phyloP scores from a whole-genome alignment of 441 rosid genomes.

The Kokia cookei region DNA sequence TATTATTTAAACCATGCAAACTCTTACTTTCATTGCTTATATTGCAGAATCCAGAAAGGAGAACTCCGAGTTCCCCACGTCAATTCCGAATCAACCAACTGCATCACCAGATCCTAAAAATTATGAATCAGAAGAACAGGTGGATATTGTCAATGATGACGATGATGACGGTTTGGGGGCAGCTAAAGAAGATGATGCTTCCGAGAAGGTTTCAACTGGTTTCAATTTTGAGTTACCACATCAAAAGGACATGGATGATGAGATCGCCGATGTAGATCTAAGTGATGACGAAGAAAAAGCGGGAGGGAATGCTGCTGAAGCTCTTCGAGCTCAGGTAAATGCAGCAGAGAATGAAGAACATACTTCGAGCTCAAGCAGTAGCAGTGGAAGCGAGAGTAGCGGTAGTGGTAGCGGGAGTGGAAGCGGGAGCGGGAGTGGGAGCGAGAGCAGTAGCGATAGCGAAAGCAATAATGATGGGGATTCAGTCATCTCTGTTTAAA shows the following conservation, averaged over 20 bases:
- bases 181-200: slow-evolving; percentile 11
- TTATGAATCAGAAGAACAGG: slow-evolving; percentile 41
- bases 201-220: slow-evolving; percentile 21
- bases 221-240: slow-evolving; percentile 55
- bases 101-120: slow-evolving; percentile 18
- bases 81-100: slow-evolving; percentile 11
- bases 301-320: slow-evolving; percentile 59
- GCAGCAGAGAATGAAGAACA: slow-evolving; percentile 31
- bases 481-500: slow-evolving; percentile 24
- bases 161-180: slow-evolving; percentile 15
- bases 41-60: background rate
- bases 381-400: slow-evolving; percentile 31
- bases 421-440: slow-evolving; percentile 25
- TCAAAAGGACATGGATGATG: slow-evolving; percentile 39
- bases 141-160: slow-evolving; percentile 36
- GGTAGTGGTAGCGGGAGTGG: slow-evolving; percentile 34
- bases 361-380: slow-evolving; percentile 42
- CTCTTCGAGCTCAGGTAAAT: slow-evolving; percentile 51
- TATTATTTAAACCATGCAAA: background rate
- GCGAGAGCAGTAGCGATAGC: slow-evolving; percentile 34
- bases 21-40: background rate
- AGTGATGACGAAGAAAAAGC: slow-evolving; percentile 33
- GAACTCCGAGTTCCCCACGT: slow-evolving; percentile 5
- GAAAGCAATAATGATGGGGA: slow-evolving; percentile 34
- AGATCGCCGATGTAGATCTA: slow-evolving; percentile 53